Conservation (phyloP, 768 basidiomycete genomes). For the Boletellus ananiceps region DNA sequence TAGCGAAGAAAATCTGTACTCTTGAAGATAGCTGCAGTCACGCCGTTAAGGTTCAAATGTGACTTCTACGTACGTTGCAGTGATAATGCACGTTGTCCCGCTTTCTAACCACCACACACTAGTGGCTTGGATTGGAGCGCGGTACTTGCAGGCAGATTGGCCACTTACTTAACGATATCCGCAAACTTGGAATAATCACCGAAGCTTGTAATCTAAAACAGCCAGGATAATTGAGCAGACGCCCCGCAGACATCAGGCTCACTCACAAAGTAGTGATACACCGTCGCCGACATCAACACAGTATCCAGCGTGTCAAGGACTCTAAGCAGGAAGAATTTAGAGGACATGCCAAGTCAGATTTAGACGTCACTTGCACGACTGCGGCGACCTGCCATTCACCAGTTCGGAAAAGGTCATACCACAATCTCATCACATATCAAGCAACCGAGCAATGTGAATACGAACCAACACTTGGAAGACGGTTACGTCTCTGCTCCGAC, state of each 20-base stretch:
- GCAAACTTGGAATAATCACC: neutral
- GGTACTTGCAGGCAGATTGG: neutral
- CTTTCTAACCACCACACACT: conserved; percentile 3
- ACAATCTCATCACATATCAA: neutral
- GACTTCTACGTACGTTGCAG: neutral
- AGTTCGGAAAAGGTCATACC: neutral
- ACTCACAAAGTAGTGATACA: conserved; percentile 4
- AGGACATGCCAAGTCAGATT: neutral
- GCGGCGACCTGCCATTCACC: conserved; percentile 1
- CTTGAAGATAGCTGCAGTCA: neutral
- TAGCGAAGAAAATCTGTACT: conserved; percentile 6
- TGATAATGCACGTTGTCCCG: neutral
- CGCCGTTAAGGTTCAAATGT: neutral
- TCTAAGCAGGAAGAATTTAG: neutral
- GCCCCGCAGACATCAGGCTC: neutral
- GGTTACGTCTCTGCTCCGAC: neutral
- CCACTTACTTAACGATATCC: neutral
- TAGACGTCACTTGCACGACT: neutral
- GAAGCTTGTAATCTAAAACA: neutral
- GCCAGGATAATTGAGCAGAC: neutral
- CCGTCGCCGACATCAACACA: neutral
- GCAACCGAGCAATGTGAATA: neutral
- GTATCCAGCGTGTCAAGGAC: neutral
- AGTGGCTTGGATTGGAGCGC: neutral
- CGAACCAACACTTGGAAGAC: conserved; percentile 4